Conservation (phyloP, 176 grass and related monocot species). For the Oryza glaberrima region DNA sequence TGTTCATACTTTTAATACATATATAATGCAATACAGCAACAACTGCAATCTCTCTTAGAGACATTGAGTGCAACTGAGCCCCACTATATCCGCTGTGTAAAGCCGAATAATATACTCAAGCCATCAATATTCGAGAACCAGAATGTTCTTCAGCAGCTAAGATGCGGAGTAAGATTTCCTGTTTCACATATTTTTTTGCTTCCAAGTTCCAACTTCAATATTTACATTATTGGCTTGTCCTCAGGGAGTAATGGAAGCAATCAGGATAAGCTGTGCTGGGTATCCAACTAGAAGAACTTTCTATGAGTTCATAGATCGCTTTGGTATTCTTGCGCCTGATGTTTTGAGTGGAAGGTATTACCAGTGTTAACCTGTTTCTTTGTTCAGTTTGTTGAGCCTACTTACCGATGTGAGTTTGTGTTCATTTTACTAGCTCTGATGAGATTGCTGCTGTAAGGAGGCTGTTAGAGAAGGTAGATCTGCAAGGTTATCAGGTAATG, state of each 20-base stretch:
- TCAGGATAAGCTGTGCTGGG: constrained; percentile 96
- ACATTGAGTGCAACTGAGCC: constrained; percentile 92
- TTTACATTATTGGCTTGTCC: constrained; percentile 38
- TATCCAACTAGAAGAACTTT: constrained; percentile 98
- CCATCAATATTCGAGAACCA: constrained; percentile 93
- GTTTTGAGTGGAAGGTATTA: constrained; percentile 85
- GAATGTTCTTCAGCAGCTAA: constrained; percentile 96
- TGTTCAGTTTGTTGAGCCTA: constrained; percentile 30
- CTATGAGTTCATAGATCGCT: constrained; percentile 90
- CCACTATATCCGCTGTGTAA: constrained; percentile 98
- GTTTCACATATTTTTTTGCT: constrained; percentile 19
- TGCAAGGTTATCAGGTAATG: constrained; percentile 92
- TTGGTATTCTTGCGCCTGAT: constrained; percentile 91
- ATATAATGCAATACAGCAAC: constrained; percentile 76
- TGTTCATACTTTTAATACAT: constrained; percentile 27
- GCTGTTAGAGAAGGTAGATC: constrained; percentile 77
- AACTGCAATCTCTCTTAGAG: constrained; percentile 93
- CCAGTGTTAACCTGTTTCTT: constrained; percentile 17
- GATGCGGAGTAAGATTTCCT: constrained; percentile 89
- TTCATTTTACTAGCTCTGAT: constrained; percentile 68
- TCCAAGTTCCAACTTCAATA: constrained; percentile 40
- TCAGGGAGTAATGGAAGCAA: constrained; percentile 99
- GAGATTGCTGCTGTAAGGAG: constrained; percentile 74
- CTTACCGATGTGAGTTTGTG: constrained; percentile 34
- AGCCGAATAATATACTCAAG: constrained; percentile 96